These are phyloP conservation scores for Rutstroemia sydowiana DNA, from an alignment of 2,329 filamentous ascomycete genomes.

Conservation along the genomic window DNA sequence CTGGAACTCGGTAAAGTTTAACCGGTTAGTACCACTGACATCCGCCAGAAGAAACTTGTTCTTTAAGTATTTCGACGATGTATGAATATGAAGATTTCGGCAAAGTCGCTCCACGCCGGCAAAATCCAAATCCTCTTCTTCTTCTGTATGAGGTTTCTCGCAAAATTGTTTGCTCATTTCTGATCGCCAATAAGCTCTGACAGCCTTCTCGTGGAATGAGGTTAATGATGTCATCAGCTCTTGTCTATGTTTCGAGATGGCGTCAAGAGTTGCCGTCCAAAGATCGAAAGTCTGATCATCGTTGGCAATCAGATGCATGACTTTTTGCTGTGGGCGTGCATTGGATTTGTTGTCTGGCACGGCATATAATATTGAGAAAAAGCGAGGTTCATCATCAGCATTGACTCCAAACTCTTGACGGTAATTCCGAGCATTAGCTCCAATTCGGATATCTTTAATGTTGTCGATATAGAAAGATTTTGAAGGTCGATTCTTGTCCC, in stretches of 20 bases:
- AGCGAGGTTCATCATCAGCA: conserved; percentile 59
- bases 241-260: conserved; percentile 77
- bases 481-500: conserved; percentile 70
- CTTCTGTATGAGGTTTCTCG: conserved; percentile 41
- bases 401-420: conserved; percentile 72
- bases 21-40: conserved; percentile 50
- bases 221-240: conserved; percentile 86
- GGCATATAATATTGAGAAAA: conserved; percentile 87
- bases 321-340: conserved; percentile 60
- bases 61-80: conserved; percentile 65
- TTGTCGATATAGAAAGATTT: conserved; percentile 94
- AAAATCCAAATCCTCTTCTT: conserved; percentile 68
- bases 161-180: conserved; percentile 68
- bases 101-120: conserved; percentile 76
- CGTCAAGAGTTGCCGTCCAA: conserved; percentile 80
- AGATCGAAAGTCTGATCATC: conserved; percentile 63
- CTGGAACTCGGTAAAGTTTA: conserved; percentile 77
- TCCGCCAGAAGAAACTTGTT: conserved; percentile 70
- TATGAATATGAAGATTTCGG: conserved; percentile 86
- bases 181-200: conserved; percentile 76
- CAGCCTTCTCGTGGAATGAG: conserved; percentile 73
- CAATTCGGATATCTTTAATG: conserved; percentile 81
- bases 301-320: conserved; percentile 79
- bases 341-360: conserved; percentile 72
- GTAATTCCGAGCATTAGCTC: conserved; percentile 80